Evolutionary conservation across 768 basidiomycete species (phyloP), one percentile per base, ranked within the genome.

Genomic region (Terana coerulea): DNA sequence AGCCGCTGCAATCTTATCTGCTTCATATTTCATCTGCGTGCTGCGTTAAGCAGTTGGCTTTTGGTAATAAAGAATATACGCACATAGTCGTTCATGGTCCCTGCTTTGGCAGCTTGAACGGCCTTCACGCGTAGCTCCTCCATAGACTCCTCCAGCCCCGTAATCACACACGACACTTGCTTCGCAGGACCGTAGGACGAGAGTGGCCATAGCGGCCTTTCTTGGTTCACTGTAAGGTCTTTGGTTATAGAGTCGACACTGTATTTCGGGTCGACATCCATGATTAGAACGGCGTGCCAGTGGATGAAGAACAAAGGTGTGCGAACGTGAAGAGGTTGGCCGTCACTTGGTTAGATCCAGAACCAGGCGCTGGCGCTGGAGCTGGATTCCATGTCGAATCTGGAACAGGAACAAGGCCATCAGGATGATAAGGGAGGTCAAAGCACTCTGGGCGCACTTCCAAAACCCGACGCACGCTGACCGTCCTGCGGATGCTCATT

Each of bases 181-280:
- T 94, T 95, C 3, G 81, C 79, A 19, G 89, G 81, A 0, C 76
- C 91, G 63, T 88, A 95, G 0, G 81, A 85, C 0, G 89, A 84
- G 0, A 95, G 70, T 12, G 86, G 85, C 86, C 88, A 97, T 11
- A 75, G 37, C 0, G 92, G 93, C 61, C 81, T 85, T 14, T 94
- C 91, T 7, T 25, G 11, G 10, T 28, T 44, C 2, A 69, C 69
- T 1, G 77, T 79, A 7, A 95, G 64, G 57, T 95, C 93, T 28
- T 69, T 68, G n/a, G 63, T 64, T 37, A 95, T 78, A 2, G 74
- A 69, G 11, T 91, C 84, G 17, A 70, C 62, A 24, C 91, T 93
- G 58, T 28, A 41, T 1, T 17, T 33, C 11, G 28, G 14, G 29
- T 29, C 21, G 40, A 17, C 15, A 5, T 42, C 9, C 41, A 36